phyloP scores from a whole-genome alignment of 495 filamentous ascomycete species.

The Extremus antarcticus region DNA sequence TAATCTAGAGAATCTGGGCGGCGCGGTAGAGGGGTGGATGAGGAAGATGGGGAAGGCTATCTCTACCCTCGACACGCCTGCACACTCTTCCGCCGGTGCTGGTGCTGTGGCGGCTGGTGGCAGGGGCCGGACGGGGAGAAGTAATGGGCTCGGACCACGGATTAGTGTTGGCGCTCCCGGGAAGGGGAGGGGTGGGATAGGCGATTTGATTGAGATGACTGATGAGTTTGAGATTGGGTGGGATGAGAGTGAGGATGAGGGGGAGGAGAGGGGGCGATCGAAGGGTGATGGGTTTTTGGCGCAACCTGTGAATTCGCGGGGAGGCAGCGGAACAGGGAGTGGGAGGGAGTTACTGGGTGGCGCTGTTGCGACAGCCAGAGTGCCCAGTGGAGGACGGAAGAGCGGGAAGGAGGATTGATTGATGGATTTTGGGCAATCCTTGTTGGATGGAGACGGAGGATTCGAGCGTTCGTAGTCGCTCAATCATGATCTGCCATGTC shows the following conservation, averaged over 20 bases:
- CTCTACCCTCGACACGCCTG: conserved; percentile 28
- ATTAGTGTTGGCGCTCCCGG: conserved; percentile 9
- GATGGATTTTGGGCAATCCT: too few species aligned
- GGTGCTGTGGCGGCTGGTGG: neutral
- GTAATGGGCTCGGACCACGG: conserved; percentile 17
- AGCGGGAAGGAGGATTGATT: conserved; percentile 20
- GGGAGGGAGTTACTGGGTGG: conserved; percentile 16
- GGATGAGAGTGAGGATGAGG: conserved; percentile 21
- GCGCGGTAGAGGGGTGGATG: conserved; percentile 81
- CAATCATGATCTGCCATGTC: too few species aligned
- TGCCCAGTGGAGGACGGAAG: conserved; percentile 3
- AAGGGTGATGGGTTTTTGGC: neutral
- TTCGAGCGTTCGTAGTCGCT: too few species aligned
- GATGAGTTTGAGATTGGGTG: conserved; percentile 43
- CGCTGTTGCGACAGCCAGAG: conserved; percentile 8
- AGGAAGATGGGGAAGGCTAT: conserved; percentile 58
- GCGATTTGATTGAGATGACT: conserved; percentile 79
- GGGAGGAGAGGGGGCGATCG: conserved; percentile 10
- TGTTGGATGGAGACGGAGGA: too few species aligned
- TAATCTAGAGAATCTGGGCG: conserved; percentile 70
- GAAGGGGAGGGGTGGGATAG: conserved; percentile 31
- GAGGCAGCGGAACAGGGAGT: neutral
- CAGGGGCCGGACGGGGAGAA: neutral
- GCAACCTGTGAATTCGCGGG: neutral
- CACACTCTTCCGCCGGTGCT: conserved; percentile 24